phyloP scores from a whole-genome alignment of 2,329 filamentous ascomycete genomes.

The Epichloe gansuensis region DNA sequence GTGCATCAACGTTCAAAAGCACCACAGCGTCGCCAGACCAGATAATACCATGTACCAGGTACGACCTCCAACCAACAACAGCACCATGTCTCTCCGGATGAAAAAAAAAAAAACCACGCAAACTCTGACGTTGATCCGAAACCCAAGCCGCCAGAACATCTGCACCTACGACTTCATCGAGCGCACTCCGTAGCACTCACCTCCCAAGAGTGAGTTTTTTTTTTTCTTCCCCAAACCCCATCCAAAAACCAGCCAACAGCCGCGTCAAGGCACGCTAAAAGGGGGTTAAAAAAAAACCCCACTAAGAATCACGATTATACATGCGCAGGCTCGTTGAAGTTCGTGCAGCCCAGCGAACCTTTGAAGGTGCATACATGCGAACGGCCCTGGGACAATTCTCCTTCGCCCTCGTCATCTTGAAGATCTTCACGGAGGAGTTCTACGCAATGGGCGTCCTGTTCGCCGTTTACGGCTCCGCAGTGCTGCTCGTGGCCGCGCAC shows the following conservation, averaged over 20 bases:
- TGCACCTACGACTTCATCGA: constrained; percentile 70
- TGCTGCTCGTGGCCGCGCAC: constrained; percentile 73
- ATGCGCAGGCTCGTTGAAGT: constrained; percentile 65
- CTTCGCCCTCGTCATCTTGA: constrained; percentile 77
- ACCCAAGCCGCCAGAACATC: constrained; percentile 50
- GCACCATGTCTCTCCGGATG: too few species aligned
- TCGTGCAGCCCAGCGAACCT: constrained; percentile 87
- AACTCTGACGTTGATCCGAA: too few species aligned
- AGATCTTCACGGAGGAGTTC: constrained; percentile 94
- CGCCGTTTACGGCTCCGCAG: constrained; percentile 75
- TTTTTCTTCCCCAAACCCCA: constrained; percentile 8
- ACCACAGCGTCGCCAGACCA: not conserved
- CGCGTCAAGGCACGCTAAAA: too few species aligned
- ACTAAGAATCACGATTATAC: not conserved
- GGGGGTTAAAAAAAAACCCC: too few species aligned
- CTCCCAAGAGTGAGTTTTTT: constrained; percentile 49
- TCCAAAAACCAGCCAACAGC: not conserved
- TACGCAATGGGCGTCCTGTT: constrained; percentile 95
- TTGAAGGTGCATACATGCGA: constrained; percentile 92
- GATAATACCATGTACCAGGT: constrained; percentile 10
- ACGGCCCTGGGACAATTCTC: constrained; percentile 92
- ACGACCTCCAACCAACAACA: not conserved
- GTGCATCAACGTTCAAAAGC: not conserved
- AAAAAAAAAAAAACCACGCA: not conserved
- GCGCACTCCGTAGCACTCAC: constrained; percentile 75